These are phyloP conservation scores for Anastatica hierochuntica DNA, from an alignment of 345 rosid genomes.

Conservation along the genomic window DNA sequence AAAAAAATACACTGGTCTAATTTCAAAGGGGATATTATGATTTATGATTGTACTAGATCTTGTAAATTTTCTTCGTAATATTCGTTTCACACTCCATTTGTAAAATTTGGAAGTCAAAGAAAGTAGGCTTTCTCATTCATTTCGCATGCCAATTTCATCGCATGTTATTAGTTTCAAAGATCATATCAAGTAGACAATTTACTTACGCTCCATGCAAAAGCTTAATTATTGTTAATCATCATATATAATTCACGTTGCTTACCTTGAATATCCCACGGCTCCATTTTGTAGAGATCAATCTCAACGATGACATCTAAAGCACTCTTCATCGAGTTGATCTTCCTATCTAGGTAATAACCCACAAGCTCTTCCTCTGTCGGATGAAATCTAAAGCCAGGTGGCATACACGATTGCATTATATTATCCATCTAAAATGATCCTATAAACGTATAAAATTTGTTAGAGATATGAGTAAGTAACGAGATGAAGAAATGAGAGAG, in stretches of 20 bases:
- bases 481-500: conserved; percentile 10
- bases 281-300: conserved; percentile 90
- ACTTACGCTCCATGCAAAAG: conserved; percentile 17
- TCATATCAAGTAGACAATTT: conserved; percentile 1
- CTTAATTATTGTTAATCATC: neutral
- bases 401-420: conserved; percentile 56
- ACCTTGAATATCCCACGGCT: conserved; percentile 99
- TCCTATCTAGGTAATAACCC: conserved; percentile 81
- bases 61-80: conserved; percentile 1
- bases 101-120: conserved; percentile 19
- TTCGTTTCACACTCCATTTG: conserved; percentile 25
- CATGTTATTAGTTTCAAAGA: conserved; percentile 2
- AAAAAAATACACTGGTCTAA: neutral
- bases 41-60: conserved; percentile 15
- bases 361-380: conserved; percentile 98
- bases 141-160: conserved; percentile 18
- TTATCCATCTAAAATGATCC: conserved; percentile 36
- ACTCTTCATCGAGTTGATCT: conserved; percentile 58
- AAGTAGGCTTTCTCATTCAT: conserved; percentile 23
- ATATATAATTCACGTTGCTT: conserved; percentile 5
- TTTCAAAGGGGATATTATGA: conserved; percentile 21
- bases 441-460: neutral
- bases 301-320: conserved; percentile 78
- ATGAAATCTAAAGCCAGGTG: conserved; percentile 92
- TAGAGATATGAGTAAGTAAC: too few relatives aligned